Evolutionary conservation across 2,329 filamentous ascomycete species (phyloP).

Genomic region (Exophiala lecanii-corni): DNA sequence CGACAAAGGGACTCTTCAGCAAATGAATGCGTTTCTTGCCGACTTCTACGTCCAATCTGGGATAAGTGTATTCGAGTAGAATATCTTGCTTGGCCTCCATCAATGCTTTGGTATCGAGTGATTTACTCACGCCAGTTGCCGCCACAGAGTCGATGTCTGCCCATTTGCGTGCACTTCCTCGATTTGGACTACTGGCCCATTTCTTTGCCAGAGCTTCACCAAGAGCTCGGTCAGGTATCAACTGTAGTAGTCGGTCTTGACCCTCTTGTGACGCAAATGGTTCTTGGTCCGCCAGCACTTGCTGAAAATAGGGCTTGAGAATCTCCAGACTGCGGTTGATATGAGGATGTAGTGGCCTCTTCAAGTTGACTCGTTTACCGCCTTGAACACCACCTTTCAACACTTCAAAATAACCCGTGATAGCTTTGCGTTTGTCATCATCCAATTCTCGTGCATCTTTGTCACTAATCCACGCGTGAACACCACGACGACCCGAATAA

Average conservation of each 20-base stretch:
- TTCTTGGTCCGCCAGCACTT: slow-evolving; percentile 79
- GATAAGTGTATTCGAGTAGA: slow-evolving; percentile 95
- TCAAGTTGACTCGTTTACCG: slow-evolving; percentile 80
- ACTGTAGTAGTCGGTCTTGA: slow-evolving; percentile 70
- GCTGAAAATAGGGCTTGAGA: slow-evolving; percentile 79
- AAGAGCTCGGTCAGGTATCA: slow-evolving; percentile 75
- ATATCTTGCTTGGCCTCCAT: slow-evolving; percentile 93
- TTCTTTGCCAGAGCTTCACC: slow-evolving; percentile 78
- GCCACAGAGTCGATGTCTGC: slow-evolving; percentile 85
- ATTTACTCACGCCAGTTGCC: slow-evolving; percentile 66
- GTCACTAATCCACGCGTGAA: slow-evolving; percentile 97
- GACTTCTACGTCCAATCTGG: slow-evolving; percentile 91
- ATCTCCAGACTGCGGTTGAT: slow-evolving; percentile 79
- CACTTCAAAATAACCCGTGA: slow-evolving; percentile 86
- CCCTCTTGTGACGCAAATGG: slow-evolving; percentile 71
- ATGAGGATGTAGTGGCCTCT: slow-evolving; percentile 85
- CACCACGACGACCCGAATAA: slow-evolving; percentile 92
- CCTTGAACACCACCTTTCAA: slow-evolving; percentile 80
- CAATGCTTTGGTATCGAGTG: slow-evolving; percentile 68
- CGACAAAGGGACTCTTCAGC: slow-evolving; percentile 93
- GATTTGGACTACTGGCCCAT: slow-evolving; percentile 78
- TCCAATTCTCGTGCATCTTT: slow-evolving; percentile 77
- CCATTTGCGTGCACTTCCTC: slow-evolving; percentile 80
- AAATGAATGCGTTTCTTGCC: slow-evolving; percentile 98
- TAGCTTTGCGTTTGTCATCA: slow-evolving; percentile 76